phyloP scores from a whole-genome alignment of 2,329 filamentous ascomycete species.

The Fusarium protoensiforme region DNA sequence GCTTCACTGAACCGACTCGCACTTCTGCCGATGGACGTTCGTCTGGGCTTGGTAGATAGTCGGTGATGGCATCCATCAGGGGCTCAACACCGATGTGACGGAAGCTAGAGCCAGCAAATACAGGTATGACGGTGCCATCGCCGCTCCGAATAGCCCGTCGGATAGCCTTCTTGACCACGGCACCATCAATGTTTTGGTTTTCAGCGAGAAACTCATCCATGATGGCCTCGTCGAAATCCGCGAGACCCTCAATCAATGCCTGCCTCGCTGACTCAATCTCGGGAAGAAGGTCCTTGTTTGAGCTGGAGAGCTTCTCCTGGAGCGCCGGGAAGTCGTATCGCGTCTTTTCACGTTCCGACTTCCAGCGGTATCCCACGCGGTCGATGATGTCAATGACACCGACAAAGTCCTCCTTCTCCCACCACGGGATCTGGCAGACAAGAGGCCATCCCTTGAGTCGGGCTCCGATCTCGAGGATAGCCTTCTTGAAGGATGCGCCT shows the following conservation, averaged over 20 bases:
- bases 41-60: slow-evolving; percentile 84
- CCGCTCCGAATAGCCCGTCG: slow-evolving; percentile 76
- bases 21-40: slow-evolving; percentile 86
- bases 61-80: slow-evolving; percentile 86
- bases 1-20: slow-evolving; percentile 68
- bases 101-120: slow-evolving; percentile 93
- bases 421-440: slow-evolving; percentile 96
- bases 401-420: slow-evolving; percentile 81
- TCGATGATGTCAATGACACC: slow-evolving; percentile 88
- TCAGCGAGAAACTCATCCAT: slow-evolving; percentile 86
- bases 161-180: slow-evolving; percentile 78
- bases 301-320: slow-evolving; percentile 53
- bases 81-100: slow-evolving; percentile 94
- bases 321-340: slow-evolving; percentile 45
- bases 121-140: slow-evolving; percentile 80
- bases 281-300: slow-evolving; percentile 64
- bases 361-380: slow-evolving; percentile 80
- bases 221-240: slow-evolving; percentile 87
- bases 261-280: slow-evolving; percentile 82
- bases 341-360: slow-evolving; percentile 55
- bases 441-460: slow-evolving; percentile 86
- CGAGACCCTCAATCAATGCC: slow-evolving; percentile 83
- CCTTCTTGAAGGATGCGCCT: slow-evolving; percentile 82
- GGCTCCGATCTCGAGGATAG: slow-evolving; percentile 85
- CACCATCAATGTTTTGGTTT: slow-evolving; percentile 77